These are phyloP conservation scores for Murraya koenigii DNA, from an alignment of 345 rosid genomes.

Conservation along the genomic window DNA sequence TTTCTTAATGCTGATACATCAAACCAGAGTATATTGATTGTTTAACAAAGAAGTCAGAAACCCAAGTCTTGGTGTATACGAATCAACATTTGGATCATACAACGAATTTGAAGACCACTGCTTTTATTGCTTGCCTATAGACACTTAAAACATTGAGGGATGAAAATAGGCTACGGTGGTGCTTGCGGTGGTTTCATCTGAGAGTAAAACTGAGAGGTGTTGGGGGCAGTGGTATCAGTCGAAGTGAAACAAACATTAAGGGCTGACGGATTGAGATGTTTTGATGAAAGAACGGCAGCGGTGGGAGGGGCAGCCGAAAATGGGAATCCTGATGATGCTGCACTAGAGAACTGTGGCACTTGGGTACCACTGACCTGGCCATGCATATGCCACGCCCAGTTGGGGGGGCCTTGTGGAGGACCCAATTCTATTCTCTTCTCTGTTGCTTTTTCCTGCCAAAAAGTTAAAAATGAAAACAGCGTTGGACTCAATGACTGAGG, in stretches of 20 bases:
- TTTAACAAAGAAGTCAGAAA: conserved; percentile 6
- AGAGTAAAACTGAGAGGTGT: conserved; percentile 28
- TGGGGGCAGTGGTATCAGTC: conserved; percentile 21
- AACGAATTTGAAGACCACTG: conserved; percentile 6
- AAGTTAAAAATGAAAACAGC: neutral
- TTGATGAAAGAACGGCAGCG: conserved; percentile 51
- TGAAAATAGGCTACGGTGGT: conserved; percentile 36
- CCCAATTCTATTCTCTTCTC: conserved; percentile 38
- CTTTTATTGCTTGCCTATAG: neutral
- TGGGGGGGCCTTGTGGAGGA: conserved; percentile 46
- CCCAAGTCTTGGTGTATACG: neutral
- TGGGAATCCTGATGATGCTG: conserved; percentile 99
- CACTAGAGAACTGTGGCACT: conserved; percentile 61
- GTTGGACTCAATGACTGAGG: neutral
- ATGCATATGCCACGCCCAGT: conserved; percentile 74
- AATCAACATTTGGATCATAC: conserved; percentile 14
- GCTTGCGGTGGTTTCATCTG: conserved; percentile 47
- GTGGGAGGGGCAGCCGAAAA: conserved; percentile 53
- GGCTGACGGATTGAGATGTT: conserved; percentile 36
- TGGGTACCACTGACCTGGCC: conserved; percentile 47
- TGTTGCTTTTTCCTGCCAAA: conserved; percentile 55
- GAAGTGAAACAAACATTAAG: conserved; percentile 42
- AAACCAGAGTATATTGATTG: neutral
- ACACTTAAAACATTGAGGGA: neutral
- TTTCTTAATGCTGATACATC: neutral